Percentiles rank a stretch among this genome's conserved stretches.
phyloP scores from a whole-genome alignment of 2,329 filamentous ascomycete species.

The Ceratocystis ficicola region DNA sequence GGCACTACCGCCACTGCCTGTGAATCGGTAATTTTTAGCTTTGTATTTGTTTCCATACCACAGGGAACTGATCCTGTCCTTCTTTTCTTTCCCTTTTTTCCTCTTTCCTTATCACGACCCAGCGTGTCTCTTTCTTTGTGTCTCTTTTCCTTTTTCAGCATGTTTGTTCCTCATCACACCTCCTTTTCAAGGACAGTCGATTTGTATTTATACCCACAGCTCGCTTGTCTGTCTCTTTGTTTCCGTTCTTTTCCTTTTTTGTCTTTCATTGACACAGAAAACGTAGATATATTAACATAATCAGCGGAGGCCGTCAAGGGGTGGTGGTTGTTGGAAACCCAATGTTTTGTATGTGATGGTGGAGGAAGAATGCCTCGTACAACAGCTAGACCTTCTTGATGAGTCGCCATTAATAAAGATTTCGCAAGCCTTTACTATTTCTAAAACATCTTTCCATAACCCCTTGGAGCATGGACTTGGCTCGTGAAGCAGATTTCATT shows the following conservation, averaged over 20 bases:
- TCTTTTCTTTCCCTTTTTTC: not conserved
- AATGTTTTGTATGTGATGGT: not conserved
- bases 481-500: no score
- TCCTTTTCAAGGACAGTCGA: not conserved
- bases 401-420: not conserved
- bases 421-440: not conserved
- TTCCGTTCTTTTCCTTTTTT: not conserved
- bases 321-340: not conserved
- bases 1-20: conserved; percentile 43
- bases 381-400: no score
- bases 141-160: not conserved
- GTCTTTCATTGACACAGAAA: not conserved
- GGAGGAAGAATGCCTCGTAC: no score
- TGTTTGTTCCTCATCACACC: not conserved
- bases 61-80: not conserved
- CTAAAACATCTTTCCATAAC: no score
- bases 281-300: not conserved
- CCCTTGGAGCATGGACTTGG: no score
- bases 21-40: conserved; percentile 23
- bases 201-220: conserved; percentile 5
- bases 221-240: not conserved
- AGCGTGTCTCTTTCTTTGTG: not conserved
- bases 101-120: not conserved
- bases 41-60: not conserved
- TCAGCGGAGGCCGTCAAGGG: not conserved